Evolutionary conservation across 2,329 filamentous ascomycete genomes (phyloP), one percentile per base, ranked within the genome.

Genomic region (Xylaria polymorpha): DNA sequence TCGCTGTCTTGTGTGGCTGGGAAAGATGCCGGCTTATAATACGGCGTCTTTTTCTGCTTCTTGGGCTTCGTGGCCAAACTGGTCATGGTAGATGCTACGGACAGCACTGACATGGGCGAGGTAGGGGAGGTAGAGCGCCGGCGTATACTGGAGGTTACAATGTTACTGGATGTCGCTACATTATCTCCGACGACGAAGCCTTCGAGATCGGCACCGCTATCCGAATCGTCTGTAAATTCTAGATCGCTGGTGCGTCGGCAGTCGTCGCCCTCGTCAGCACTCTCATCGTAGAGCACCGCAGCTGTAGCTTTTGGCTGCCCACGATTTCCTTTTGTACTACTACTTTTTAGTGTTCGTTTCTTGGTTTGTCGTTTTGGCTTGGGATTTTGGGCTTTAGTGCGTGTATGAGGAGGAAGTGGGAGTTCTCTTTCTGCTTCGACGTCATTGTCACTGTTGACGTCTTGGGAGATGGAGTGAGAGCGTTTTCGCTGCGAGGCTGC

Each of bases 211-310:
- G 73, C 74, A 20, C 78, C 78, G 60, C 71, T 71, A 58, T 79
- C 78, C 2, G 76, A 80, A 50, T 81, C 79, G 41, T 80, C 77
- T 53, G 79, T 79, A 14, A 79, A 65, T 50, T 81, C 80, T 7
- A 81, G 66, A 64, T 81, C 80, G 61, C 78, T 79, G 4, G 77
- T 79, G 60, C 78, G 74, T 5, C 77, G 74, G 59, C 80, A 81
- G 68, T 80, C 76, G 59, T 77, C 74, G 20, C 78, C 74, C 69
- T 79, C 75, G 67, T 79, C 77, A 9, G 78, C 78, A 57, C 77
- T 79, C 66, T 79, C 78, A 57, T 79, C 78, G 61, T 79, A 79
- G 25, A 70, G 39, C 8, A 62, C 69, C 12, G 53, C 29, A n/a
- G 6, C 12, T 37, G 35, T 43, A 20, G 70, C 72, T 53, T 74